Evolutionary conservation across 2,329 filamentous ascomycete species (phyloP).

Genomic region (Rosellinia necatrix): DNA sequence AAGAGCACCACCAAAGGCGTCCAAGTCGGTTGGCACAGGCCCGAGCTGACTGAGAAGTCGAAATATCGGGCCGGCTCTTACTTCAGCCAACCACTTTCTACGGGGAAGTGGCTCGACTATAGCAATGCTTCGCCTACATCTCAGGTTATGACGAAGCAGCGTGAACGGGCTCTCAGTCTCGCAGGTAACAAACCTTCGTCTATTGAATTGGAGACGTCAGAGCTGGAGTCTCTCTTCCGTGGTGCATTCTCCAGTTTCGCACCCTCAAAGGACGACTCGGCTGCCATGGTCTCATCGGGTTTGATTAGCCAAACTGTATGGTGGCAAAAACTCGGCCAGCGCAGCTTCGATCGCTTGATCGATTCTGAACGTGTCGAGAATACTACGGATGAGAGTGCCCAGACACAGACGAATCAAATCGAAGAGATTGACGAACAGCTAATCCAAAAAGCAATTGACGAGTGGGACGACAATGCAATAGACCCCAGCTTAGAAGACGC

Average conservation of each 20-base stretch:
- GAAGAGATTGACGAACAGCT: conserved; percentile 56
- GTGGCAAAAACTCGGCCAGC: conserved; percentile 75
- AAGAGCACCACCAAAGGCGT: conserved; percentile 71
- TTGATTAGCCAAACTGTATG: conserved; percentile 69
- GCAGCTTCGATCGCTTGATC: conserved; percentile 67
- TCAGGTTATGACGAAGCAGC: conserved; percentile 65
- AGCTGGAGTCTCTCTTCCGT: conserved; percentile 75
- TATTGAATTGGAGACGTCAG: conserved; percentile 63
- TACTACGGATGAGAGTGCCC: conserved; percentile 41
- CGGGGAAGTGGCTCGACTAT: conserved; percentile 74
- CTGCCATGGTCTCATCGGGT: conserved; percentile 69
- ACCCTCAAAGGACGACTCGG: conserved; percentile 73
- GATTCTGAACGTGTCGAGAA: conserved; percentile 52
- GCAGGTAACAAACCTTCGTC: conserved; percentile 62
- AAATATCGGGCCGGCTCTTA: conserved; percentile 63
- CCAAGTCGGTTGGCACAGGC: conserved; percentile 57
- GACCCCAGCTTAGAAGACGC: conserved; percentile 62
- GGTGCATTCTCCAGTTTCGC: conserved; percentile 82
- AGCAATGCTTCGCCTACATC: conserved; percentile 64
- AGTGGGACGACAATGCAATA: conserved; percentile 61
- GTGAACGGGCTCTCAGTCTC: conserved; percentile 72
- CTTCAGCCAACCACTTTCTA: conserved; percentile 66
- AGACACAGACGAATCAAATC: conserved; percentile 34
- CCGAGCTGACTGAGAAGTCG: conserved; percentile 60
- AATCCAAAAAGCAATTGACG: conserved; percentile 59